Conservation (phyloP, 2,329 filamentous ascomycete species). For the Didymella arachidicola region DNA sequence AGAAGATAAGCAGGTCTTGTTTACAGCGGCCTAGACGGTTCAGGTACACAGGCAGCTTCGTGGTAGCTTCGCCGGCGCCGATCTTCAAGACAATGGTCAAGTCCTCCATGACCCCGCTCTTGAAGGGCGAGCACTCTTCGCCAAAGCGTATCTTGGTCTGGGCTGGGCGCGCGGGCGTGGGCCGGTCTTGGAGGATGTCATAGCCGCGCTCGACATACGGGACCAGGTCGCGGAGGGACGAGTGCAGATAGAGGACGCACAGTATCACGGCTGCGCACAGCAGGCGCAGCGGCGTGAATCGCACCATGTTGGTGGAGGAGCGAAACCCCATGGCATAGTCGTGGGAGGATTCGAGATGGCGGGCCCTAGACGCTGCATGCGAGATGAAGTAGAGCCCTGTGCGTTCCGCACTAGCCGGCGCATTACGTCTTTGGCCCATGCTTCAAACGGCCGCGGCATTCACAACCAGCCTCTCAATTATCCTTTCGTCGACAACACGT, state of each 20-base stretch:
- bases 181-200: constrained; percentile 40
- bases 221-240: constrained; percentile 34
- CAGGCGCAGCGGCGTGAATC: constrained; percentile 47
- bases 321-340: constrained; percentile 20
- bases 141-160: constrained; percentile 38
- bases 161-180: constrained; percentile 31
- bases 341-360: constrained; percentile 6
- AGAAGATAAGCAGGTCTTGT: constrained; percentile 64
- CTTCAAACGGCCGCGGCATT: constrained; percentile 6
- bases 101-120: constrained; percentile 50
- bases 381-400: constrained; percentile 13
- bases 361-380: constrained; percentile 10
- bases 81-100: constrained; percentile 65
- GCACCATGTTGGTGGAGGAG: constrained; percentile 45
- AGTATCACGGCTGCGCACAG: constrained; percentile 40
- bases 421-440: constrained; percentile 11
- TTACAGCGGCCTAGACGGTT: constrained; percentile 64
- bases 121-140: constrained; percentile 45
- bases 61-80: constrained; percentile 63
- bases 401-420: constrained; percentile 7
- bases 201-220: constrained; percentile 42
- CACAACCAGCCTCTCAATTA: constrained; percentile 9
- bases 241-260: constrained; percentile 33
- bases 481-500: not conserved
- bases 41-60: constrained; percentile 65